These are phyloP conservation scores for Torulaspora gathmanii DNA, from an alignment of 805 yeast species.

Conservation along the genomic window DNA sequence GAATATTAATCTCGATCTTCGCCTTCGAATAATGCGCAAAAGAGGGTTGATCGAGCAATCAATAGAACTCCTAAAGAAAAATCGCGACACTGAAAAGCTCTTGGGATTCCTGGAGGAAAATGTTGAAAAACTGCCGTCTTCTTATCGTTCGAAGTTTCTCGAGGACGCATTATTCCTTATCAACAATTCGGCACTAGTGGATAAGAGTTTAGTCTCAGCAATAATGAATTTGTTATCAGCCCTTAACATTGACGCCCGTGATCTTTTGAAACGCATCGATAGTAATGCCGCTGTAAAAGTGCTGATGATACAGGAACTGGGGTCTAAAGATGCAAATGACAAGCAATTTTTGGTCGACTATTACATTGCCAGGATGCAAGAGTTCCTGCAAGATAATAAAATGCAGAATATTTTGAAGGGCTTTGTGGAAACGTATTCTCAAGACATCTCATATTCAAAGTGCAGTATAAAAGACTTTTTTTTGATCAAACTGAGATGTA, in stretches of 20 bases:
- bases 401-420: constrained; percentile 20
- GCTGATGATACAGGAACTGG: constrained; percentile 24
- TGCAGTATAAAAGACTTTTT: constrained; percentile 20
- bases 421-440: constrained; percentile 20
- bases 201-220: constrained; percentile 3
- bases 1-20: constrained; percentile 5
- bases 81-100: constrained; percentile 3
- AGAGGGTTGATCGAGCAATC: constrained; percentile 16
- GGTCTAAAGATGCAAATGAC: constrained; percentile 20
- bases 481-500: constrained; percentile 17
- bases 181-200: constrained; percentile 1
- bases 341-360: constrained; percentile 25
- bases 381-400: constrained; percentile 13
- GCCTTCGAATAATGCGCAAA: constrained; percentile 17
- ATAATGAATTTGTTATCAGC: constrained; percentile 13
- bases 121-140: constrained; percentile 11
- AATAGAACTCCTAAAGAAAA: constrained; percentile 12
- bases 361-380: constrained; percentile 25
- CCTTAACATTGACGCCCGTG: constrained; percentile 12
- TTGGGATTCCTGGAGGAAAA: constrained; percentile 12
- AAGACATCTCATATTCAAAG: constrained; percentile 26
- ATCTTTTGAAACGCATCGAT: constrained; percentile 14
- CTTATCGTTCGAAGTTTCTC: constrained; percentile 11
- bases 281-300: constrained; percentile 23
- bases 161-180: constrained; percentile 20